Evolutionary conservation across 768 basidiomycete species (phyloP), one percentile per base, ranked within the genome.

Genomic region (Cystofilobasidium macerans): DNA sequence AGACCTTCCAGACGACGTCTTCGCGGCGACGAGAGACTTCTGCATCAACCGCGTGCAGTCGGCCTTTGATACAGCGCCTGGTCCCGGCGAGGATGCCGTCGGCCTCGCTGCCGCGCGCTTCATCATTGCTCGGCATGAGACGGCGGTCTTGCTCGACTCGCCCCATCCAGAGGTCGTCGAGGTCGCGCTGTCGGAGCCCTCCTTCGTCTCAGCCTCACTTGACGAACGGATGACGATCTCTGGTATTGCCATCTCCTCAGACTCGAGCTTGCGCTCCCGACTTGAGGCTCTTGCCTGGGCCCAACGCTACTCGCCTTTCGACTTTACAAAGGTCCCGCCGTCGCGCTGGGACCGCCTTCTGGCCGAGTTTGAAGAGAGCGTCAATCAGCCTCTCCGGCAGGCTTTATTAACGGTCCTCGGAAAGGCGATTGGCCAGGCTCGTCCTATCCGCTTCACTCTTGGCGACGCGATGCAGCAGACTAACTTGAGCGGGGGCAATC

Each of bases 321-420:
- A 28, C 51, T 54, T 54, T 54, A 54, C 51, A 12, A 40, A n/a
- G 18, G 56, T 38, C 12, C 5, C 40, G 42, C 28, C n/a, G 14
- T n/a, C 40, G 22, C 13, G 24, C 7, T 64, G 54, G 63, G 54
- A 64, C 22, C 47, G 58, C 1, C 48, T 60, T 24, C 35, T 61
- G n/a, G 59, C 16, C 6, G 65, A 54, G 65, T 53, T 40, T 32
- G 65, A 56, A 22, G 1, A 16, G 9, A 40, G 47, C 26, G 28
- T 13, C 2, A 54, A 60, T 24, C 51, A 53, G 65, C 65, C 65
- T 6, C 40, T 61, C 36, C 59, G 53, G 48, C 57, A 66, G 53
- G 57, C 58, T 18, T 13, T 61, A 22, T 32, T 66, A 2, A 35
- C 38, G 2, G 58, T 60, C 35, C 53, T 66, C n/a, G 65, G 58